phyloP scores from a whole-genome alignment of 2,329 filamentous ascomycete genomes.

The Neofusicoccum umdonicola region DNA sequence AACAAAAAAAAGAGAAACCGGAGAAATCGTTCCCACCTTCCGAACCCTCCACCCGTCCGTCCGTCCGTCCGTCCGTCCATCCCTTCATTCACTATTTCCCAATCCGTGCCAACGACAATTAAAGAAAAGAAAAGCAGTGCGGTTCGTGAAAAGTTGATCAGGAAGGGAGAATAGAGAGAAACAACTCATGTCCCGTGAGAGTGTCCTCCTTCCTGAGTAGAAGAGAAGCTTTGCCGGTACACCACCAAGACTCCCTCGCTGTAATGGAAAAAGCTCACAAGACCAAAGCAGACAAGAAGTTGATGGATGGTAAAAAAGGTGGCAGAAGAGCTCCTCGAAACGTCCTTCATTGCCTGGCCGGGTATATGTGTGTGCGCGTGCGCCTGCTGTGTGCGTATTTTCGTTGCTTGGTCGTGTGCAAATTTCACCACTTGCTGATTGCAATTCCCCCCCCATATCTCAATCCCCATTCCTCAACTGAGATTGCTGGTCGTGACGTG shows the following conservation, averaged over 20 bases:
- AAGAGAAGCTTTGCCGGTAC: slow-evolving; percentile 8
- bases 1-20: background rate
- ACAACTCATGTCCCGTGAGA: background rate
- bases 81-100: background rate
- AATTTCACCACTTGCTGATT: slow-evolving; percentile 1
- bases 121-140: background rate
- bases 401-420: slow-evolving; percentile 1
- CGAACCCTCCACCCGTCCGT: background rate
- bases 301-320: background rate
- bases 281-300: slow-evolving; percentile 8
- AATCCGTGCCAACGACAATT: background rate
- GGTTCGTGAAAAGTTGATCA: background rate
- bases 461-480: background rate
- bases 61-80: background rate
- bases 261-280: background rate
- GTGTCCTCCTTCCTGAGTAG: background rate
- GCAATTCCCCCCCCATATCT: background rate
- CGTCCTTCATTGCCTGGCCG: slow-evolving; percentile 10
- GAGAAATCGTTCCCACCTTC: background rate
- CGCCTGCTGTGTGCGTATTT: slow-evolving; percentile 11
- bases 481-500: background rate
- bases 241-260: slow-evolving; percentile 9
- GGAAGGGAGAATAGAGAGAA: background rate
- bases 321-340: background rate
- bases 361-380: slow-evolving; percentile 3